These are phyloP conservation scores for Phaeophleospora eucalypticola DNA, from an alignment of 2,329 filamentous ascomycete species.

Conservation along the genomic window DNA sequence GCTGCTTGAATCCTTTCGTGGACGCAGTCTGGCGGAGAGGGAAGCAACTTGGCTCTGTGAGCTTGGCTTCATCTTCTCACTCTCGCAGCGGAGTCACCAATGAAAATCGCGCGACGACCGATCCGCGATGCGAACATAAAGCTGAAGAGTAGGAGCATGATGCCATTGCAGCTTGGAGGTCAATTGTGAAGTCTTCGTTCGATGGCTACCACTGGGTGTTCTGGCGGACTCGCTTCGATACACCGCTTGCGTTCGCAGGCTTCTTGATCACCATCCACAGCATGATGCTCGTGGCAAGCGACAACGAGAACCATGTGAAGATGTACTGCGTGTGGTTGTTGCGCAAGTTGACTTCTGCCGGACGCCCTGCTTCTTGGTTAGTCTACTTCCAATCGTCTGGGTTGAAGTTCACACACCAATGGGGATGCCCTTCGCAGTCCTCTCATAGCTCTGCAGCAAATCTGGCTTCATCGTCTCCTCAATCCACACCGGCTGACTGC, in stretches of 20 bases:
- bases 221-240: conserved; percentile 18
- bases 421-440: conserved; percentile 76
- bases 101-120: too few relatives aligned
- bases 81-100: too few relatives aligned
- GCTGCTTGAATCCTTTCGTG: too few relatives aligned
- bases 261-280: conserved; percentile 92
- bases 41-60: too few relatives aligned
- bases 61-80: too few relatives aligned
- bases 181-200: too few relatives aligned
- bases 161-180: too few relatives aligned
- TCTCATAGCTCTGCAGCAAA: conserved; percentile 69
- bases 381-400: neutral
- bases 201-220: conserved; percentile 20
- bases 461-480: conserved; percentile 92
- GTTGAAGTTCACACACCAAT: conserved; percentile 52
- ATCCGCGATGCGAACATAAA: too few relatives aligned
- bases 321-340: conserved; percentile 99
- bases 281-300: conserved; percentile 83
- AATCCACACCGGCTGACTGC: conserved; percentile 86
- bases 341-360: conserved; percentile 84
- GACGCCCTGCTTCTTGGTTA: conserved; percentile 47
- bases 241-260: conserved; percentile 53
- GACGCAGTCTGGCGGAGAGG: too few relatives aligned
- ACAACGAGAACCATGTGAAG: conserved; percentile 91
- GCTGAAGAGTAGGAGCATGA: too few relatives aligned